phyloP scores from a whole-genome alignment of 768 basidiomycete genomes.

The Gautieria morchelliformis region DNA sequence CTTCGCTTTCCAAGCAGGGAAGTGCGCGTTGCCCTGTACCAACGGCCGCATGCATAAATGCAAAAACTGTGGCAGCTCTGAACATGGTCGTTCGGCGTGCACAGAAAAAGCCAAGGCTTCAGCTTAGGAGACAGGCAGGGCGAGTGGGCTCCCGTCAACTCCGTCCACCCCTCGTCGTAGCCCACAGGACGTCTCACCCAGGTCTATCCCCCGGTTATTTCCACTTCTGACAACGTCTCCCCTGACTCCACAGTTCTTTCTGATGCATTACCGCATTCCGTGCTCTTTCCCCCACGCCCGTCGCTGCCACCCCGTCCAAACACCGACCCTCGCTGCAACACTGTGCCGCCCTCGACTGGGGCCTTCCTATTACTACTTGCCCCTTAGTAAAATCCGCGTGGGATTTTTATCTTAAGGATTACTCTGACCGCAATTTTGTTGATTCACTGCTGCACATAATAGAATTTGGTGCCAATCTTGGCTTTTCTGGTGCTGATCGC shows the following conservation, averaged over 20 bases:
- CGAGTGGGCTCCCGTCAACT: too few species aligned
- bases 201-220: not conserved
- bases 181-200: too few species aligned
- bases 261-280: not conserved
- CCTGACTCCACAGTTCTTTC: not conserved
- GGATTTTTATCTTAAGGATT: too few species aligned
- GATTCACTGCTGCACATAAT: too few species aligned
- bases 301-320: conserved; percentile 5
- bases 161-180: too few species aligned
- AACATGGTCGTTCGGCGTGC: not conserved
- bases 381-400: too few species aligned
- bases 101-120: too few species aligned
- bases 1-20: not conserved
- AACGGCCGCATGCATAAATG: not conserved
- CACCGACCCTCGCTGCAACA: conserved; percentile 8
- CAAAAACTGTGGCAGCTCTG: not conserved
- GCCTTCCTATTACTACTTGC: not conserved
- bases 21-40: not conserved
- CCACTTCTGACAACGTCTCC: not conserved
- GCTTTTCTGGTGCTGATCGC: too few species aligned
- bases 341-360: too few species aligned
- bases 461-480: too few species aligned
- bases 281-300: not conserved
- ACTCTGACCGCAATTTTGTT: too few species aligned
- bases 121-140: too few species aligned